phyloP scores from a whole-genome alignment of 225 moss, liverwort and hornwort species.

The Neckera pumila region DNA sequence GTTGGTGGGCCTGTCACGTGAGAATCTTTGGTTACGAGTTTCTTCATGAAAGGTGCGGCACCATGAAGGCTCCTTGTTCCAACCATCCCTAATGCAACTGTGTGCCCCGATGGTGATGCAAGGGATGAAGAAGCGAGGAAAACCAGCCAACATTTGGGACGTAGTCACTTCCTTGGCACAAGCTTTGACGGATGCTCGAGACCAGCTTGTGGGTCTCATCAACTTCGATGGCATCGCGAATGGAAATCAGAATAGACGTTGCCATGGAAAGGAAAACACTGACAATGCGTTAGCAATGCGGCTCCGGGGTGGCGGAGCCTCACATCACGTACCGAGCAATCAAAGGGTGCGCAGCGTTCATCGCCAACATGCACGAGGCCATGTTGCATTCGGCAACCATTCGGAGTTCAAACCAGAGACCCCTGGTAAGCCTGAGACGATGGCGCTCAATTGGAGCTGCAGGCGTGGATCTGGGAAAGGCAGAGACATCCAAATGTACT shows the following conservation, averaged over 20 bases:
- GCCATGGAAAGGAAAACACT: background rate
- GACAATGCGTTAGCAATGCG: background rate
- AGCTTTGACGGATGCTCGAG: constrained; percentile 34
- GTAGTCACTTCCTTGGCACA: constrained; percentile 24
- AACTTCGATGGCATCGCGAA: background rate
- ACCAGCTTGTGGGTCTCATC: constrained; percentile 35
- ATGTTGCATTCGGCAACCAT: constrained; percentile 21
- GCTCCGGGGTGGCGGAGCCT: background rate
- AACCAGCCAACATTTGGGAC: constrained; percentile 17
- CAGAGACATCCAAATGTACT: background rate
- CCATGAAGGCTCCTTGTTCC: background rate
- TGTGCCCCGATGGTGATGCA: background rate
- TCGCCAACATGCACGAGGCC: constrained; percentile 21
- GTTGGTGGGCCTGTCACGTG: background rate
- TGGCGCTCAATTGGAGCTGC: background rate
- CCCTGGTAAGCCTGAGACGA: constrained; percentile 4
- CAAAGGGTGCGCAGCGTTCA: constrained; percentile 2
- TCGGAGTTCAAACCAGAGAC: constrained; percentile 7
- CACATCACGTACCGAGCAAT: background rate
- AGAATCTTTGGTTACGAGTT: background rate
- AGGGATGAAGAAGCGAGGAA: constrained; percentile 7
- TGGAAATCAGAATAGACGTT: background rate
- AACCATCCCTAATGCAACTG: background rate
- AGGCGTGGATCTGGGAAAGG: background rate
- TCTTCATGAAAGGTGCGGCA: background rate